A percentile compares a stretch with the other conserved stretches of the same genome.
Evolutionary conservation across 495 filamentous ascomycete species (phyloP).

Genomic region (Glonium stellatum): DNA sequence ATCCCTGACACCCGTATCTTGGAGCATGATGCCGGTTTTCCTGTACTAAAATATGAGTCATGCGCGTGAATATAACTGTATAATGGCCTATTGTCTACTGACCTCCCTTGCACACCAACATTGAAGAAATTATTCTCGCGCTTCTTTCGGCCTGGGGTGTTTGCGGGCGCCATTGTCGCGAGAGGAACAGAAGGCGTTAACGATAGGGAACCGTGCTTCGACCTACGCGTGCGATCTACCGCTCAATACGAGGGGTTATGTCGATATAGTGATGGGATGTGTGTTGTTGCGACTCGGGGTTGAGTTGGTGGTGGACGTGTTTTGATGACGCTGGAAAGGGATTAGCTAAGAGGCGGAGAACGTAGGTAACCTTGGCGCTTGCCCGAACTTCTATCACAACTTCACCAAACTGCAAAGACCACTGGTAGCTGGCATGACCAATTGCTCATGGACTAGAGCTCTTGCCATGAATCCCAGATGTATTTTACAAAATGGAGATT

Average conservation of each 20-base stretch:
- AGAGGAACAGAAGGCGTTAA: background rate
- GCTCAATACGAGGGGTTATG: background rate
- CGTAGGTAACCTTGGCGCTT: no score
- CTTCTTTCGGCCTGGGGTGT: slow-evolving; percentile 35
- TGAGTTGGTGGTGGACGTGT: background rate
- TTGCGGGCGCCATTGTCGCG: slow-evolving; percentile 39
- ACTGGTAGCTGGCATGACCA: no score
- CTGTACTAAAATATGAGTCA: slow-evolving; percentile 34
- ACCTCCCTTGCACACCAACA: slow-evolving; percentile 61
- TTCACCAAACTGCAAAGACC: no score
- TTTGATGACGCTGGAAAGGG: background rate
- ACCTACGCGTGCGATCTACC: background rate
- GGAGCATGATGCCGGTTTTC: slow-evolving; percentile 76
- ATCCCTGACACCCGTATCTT: slow-evolving; percentile 74
- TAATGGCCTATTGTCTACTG: slow-evolving; percentile 21
- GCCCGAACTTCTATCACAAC: no score
- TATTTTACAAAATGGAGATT: no score
- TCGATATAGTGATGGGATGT: background rate
- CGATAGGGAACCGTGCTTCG: background rate
- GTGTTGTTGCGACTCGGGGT: background rate
- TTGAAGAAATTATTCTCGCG: slow-evolving; percentile 58
- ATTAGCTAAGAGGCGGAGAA: no score
- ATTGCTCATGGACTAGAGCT: no score
- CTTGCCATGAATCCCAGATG: no score
- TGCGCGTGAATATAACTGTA: slow-evolving; percentile 3